Base-by-base conservation (phyloP, 2,329 filamentous ascomycete species). In the Dothistroma septosporum region DNA sequence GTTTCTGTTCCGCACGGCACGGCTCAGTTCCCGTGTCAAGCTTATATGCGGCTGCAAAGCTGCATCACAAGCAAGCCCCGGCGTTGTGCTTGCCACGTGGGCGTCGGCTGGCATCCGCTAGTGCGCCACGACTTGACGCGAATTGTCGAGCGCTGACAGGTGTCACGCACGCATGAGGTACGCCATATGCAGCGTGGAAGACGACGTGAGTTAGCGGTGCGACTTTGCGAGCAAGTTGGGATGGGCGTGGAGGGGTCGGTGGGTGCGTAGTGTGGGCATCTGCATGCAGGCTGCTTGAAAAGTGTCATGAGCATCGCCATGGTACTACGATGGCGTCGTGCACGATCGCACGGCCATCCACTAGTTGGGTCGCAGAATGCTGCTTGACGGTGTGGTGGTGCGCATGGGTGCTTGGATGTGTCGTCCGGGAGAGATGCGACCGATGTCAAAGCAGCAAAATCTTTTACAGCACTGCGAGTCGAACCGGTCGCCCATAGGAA, bases 281-380 rank as follows among this genome's bases (percentile, higher is more conserved):
- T 32, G 31, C 50, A 33, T n/a, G 48, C 24, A 11, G 14, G 31
- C 5, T 22, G 24, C 10, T 5, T 10, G n/a, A 53, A 6, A 7
- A 32, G 12, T 31, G 14, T 9, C 19, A 5, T 24, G 21, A n/a
- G 33, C 50, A n/a, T n/a, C 24, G 24, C 3, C 28, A 53, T 53
- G 22, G 50, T 53, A 28, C 28, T 1, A n/a, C 24, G n/a, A 28
- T 53, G 50, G 50, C 50, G 47, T 53, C 5, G 50, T 31, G 50
- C 50, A 53, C 50, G 50, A 53, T 53, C 50, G 50, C 50, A 28
- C 50, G 31, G 50, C 50, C 50, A 33, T 35, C 50, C 50, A 32
- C 19, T 53, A 53, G 50, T 31, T 31, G 19, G 48, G 19, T 16
- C 4, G 1, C 14, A 12, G 21, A 12, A 19, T 32, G 50, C 28